Evolutionary conservation across 768 basidiomycete species (phyloP).

Genomic region (Rhodotorula graminis): DNA sequence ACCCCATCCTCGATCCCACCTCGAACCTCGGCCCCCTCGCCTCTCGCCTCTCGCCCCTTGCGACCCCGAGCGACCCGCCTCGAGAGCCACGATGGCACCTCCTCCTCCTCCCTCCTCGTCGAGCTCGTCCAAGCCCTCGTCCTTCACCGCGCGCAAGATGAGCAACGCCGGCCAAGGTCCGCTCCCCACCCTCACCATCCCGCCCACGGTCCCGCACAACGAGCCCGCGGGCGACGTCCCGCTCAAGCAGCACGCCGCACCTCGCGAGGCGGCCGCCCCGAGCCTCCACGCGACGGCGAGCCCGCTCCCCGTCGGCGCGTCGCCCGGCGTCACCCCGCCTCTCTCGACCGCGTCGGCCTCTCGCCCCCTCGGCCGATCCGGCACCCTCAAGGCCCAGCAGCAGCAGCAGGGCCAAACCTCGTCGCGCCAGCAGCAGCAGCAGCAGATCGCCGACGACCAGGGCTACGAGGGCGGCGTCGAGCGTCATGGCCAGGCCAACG

Average conservation of each 20-base stretch:
- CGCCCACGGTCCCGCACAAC: neutral
- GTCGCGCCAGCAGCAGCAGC: too few species aligned
- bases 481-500: slow-evolving; percentile 35
- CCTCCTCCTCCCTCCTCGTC: neutral
- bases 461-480: slow-evolving; percentile 37
- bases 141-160: slow-evolving; percentile 6
- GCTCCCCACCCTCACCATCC: slow-evolving; percentile 10
- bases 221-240: neutral
- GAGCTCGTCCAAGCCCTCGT: neutral
- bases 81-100: neutral
- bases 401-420: neutral
- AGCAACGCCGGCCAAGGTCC: neutral
- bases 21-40: too few species aligned
- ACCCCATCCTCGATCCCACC: too few species aligned
- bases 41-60: too few species aligned
- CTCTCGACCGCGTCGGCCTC: neutral
- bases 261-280: slow-evolving; percentile 21
- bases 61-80: too few species aligned
- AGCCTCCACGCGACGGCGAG: slow-evolving; percentile 25
- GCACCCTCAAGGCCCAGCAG: slow-evolving; percentile 14
- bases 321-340: slow-evolving; percentile 15
- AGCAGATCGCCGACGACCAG: slow-evolving; percentile 9
- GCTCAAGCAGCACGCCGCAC: slow-evolving; percentile 16
- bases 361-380: neutral
- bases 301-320: slow-evolving; percentile 2